Conservation (phyloP, 208 protist genomes). For the Crithidia brevicula region DNA sequence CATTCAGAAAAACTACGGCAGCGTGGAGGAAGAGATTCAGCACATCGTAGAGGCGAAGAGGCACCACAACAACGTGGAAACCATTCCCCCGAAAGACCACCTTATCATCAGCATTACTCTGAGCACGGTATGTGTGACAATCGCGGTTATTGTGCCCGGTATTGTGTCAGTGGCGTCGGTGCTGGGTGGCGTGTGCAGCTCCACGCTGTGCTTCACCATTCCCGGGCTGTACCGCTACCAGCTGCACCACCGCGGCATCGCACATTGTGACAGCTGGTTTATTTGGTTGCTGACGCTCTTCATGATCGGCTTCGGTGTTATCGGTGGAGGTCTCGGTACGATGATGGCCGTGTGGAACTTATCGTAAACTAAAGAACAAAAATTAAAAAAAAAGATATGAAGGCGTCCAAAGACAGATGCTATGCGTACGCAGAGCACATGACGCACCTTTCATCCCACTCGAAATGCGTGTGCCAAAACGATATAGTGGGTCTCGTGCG, state of each 20-base stretch:
- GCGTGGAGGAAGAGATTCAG: slow-evolving; percentile 19
- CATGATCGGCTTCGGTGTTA: too few relatives aligned
- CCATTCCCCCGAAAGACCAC: slow-evolving; percentile 55
- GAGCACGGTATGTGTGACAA: slow-evolving; percentile 45
- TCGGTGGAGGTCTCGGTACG: too few relatives aligned
- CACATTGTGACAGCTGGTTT: slow-evolving; percentile 13
- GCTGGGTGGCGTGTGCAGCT: slow-evolving; percentile 68
- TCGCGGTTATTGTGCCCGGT: slow-evolving; percentile 61
- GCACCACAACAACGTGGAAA: slow-evolving; percentile 41
- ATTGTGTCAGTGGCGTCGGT: slow-evolving; percentile 66
- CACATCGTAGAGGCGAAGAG: slow-evolving; percentile 40
- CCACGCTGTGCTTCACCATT: slow-evolving; percentile 64
- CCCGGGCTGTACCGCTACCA: slow-evolving; percentile 68
- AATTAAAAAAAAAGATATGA: too few relatives aligned
- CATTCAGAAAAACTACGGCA: slow-evolving; percentile 18
- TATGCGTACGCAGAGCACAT: too few relatives aligned
- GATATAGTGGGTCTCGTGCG: too few relatives aligned
- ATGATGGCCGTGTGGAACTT: too few relatives aligned
- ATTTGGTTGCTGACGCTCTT: slow-evolving; percentile 14
- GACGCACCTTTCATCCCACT: too few relatives aligned
- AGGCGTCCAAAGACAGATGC: too few relatives aligned
- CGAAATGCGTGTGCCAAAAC: too few relatives aligned
- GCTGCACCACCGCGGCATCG: slow-evolving; percentile 44
- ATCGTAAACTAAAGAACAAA: too few relatives aligned
- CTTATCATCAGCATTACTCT: slow-evolving; percentile 69